Evolutionary conservation across 371 early-diverging fungal genomes (phyloP), one percentile per base, ranked within the genome.

Genomic region (Apophysomyces variabilis): DNA sequence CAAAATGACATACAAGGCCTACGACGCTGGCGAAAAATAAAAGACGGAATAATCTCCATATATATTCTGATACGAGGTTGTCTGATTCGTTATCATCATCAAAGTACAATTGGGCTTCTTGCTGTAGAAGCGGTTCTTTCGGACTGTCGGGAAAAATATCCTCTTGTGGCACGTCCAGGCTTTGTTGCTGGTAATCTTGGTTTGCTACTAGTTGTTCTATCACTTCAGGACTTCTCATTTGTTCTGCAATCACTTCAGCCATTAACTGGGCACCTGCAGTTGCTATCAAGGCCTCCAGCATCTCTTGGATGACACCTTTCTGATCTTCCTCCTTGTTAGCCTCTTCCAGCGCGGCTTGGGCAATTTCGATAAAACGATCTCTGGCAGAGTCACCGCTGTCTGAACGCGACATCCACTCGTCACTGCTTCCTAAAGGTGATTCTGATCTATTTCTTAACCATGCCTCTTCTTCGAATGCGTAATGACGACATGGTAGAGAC

Each of bases 291-390:
- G 73, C 68, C 50, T 78, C 78, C 5, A 78, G 38, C 59, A 78
- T 57, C 61, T 78, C 78, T 43, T 71, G 69, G 26, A 75, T 36
- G 1, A 78, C 69, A 11, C 78, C 73, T 35, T 73, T 75, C 54
- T 69, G 73, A 16, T 78, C 78, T 38, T 78, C 78, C 66, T 75
- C 75, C 59, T 66, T 62, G 13, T 66, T 65, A 1, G 70, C 78
- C 56, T 78, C 72, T 60, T 78, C 78, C 26, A 78, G 56, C 21
- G 78, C 78, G 45, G 78, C 78, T 54, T 75, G 73, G 8, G 75
- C 75, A 26, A 78, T 54, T 39, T 78, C 75, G 38, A 75, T 75
- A 43, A 78, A 75, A 7, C 58, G 64, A 46, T 78, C 78, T 38
- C 67, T 78, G 60, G 60, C 11, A 16, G 59, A 32, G 16, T 59